Conservation (phyloP, 2,329 filamentous ascomycete species). For the Clonostachys sp. region DNA sequence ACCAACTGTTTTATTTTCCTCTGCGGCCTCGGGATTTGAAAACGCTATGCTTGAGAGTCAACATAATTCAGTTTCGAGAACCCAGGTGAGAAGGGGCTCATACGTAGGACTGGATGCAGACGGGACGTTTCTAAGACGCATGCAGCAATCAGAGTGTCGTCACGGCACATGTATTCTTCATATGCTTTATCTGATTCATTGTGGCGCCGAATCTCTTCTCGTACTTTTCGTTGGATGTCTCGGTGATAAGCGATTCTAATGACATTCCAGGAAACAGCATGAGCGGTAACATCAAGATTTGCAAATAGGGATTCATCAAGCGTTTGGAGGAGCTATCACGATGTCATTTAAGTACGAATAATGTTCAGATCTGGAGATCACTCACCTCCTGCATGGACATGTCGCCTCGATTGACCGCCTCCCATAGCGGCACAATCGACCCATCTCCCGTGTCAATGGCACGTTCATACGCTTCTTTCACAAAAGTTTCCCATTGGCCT, state of each 20-base stretch:
- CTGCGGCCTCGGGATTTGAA: too few relatives aligned
- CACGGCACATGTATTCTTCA: conserved; percentile 15
- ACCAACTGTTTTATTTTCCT: conserved; percentile 9
- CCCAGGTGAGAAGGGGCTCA: too few relatives aligned
- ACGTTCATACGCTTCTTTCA: too few relatives aligned
- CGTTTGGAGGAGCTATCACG: conserved; percentile 27
- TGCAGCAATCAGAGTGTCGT: conserved; percentile 17
- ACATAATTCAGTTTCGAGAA: too few relatives aligned
- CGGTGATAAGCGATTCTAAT: conserved; percentile 31
- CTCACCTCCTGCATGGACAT: too few relatives aligned
- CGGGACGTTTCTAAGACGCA: conserved; percentile 33
- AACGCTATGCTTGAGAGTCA: too few relatives aligned
- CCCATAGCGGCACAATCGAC: too few relatives aligned
- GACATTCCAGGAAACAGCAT: conserved; percentile 34
- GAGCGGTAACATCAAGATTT: conserved; percentile 39
- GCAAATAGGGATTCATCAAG: conserved; percentile 40
- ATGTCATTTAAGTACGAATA: too few relatives aligned
- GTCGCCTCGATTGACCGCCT: too few relatives aligned
- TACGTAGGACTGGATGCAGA: conserved; percentile 19
- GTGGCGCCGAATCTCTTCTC: conserved; percentile 13
- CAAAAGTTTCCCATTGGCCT: too few relatives aligned
- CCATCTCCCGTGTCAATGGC: too few relatives aligned
- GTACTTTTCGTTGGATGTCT: conserved; percentile 19
- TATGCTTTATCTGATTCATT: background rate
- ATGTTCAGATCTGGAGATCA: too few relatives aligned